A percentile compares a stretch with the other conserved stretches of the same genome.
Evolutionary conservation across 1,139 yeast species (phyloP).

Genomic region (Hemisphaericaspora xylanilytica): DNA sequence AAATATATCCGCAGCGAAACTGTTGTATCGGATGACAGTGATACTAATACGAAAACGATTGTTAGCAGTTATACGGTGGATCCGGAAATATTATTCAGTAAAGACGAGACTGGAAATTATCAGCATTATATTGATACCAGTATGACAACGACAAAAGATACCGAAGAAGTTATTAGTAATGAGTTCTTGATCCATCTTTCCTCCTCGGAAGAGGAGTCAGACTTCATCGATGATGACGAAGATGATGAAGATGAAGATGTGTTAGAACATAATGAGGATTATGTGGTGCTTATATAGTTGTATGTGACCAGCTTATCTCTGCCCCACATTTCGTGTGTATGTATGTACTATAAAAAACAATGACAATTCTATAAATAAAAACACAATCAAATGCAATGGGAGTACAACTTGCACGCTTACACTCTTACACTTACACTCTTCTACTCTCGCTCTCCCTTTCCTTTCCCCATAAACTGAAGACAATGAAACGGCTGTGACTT

Average conservation of each 20-base stretch:
- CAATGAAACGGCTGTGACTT: too few relatives aligned
- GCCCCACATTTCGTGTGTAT: too few relatives aligned
- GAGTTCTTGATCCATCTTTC: conserved; percentile 22
- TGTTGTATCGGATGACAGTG: conserved; percentile 31
- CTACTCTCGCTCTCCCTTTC: too few relatives aligned
- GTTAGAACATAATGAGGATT: conserved; percentile 30
- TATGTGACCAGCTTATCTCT: neutral
- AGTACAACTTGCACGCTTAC: too few relatives aligned
- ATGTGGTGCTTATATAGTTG: conserved; percentile 16
- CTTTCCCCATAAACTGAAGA: too few relatives aligned
- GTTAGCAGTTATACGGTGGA: conserved; percentile 38
- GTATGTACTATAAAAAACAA: too few relatives aligned
- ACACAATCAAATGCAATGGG: too few relatives aligned
- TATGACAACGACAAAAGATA: conserved; percentile 5
- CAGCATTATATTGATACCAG: conserved; percentile 27
- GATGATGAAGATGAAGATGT: conserved; percentile 26
- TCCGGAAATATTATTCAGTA: conserved; percentile 24
- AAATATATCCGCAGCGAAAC: conserved; percentile 18
- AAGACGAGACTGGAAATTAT: conserved; percentile 23
- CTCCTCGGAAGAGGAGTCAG: conserved; percentile 19
- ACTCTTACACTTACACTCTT: too few relatives aligned
- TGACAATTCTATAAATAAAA: too few relatives aligned
- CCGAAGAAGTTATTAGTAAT: conserved; percentile 11
- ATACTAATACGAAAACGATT: conserved; percentile 15
- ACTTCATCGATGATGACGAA: conserved; percentile 16